These are phyloP conservation scores for Syncephalastrum racemosum DNA, from an alignment of 371 early-diverging fungal genomes.

Conservation along the genomic window DNA sequence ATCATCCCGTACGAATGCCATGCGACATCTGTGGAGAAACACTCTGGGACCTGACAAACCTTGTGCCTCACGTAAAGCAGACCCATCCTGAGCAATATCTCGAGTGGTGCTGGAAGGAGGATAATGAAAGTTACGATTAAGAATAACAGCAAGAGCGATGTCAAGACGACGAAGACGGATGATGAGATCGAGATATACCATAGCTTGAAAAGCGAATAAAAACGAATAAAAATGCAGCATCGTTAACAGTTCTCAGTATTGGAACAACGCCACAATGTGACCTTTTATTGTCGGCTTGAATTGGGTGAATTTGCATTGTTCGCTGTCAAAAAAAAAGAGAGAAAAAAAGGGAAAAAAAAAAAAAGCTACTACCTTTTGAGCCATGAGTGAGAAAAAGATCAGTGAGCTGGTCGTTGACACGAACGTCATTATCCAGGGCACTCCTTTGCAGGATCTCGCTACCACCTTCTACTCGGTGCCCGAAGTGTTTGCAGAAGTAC, in stretches of 20 bases:
- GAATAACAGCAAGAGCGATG: too few species aligned
- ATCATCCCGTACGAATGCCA: too few species aligned
- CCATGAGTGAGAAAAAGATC: constrained; percentile 17
- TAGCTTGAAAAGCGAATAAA: constrained; percentile 10
- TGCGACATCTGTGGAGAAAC: too few species aligned
- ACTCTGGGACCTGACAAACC: too few species aligned
- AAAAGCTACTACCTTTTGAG: neutral
- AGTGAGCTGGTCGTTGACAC: constrained; percentile 62
- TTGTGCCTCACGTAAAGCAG: too few species aligned
- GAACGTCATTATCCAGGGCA: constrained; percentile 60
- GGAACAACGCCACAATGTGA: constrained; percentile 3
- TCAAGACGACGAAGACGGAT: neutral
- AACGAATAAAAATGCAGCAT: too few species aligned
- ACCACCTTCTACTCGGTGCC: constrained; percentile 82
- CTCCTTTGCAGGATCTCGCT: constrained; percentile 51
- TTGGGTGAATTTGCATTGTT: neutral
- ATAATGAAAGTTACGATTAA: too few species aligned
- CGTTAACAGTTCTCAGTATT: constrained; percentile 13
- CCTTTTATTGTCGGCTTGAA: constrained; percentile 5
- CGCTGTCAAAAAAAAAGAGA: neutral
- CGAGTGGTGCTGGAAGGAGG: too few species aligned
- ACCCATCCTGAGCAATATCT: too few species aligned
- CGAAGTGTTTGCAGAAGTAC: constrained; percentile 86
- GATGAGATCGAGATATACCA: too few species aligned
- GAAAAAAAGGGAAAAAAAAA: too few species aligned